These are phyloP conservation scores for Cercospora sp. DNA, from an alignment of 2,329 filamentous ascomycete genomes.

Conservation along the genomic window DNA sequence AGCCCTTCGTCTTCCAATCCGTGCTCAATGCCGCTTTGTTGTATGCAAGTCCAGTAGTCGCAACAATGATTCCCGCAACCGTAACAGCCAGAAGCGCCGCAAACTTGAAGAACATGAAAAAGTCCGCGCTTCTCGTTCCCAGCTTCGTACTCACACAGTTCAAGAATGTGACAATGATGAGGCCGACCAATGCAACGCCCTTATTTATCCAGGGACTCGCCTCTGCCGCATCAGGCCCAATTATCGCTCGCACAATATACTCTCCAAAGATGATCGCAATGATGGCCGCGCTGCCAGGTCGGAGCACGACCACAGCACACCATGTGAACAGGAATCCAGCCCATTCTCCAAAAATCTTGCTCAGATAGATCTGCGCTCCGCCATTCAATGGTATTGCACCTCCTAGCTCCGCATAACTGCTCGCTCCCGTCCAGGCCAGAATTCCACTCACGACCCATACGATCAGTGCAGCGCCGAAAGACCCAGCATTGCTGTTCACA, in stretches of 20 bases:
- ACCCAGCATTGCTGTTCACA: conserved; percentile 88
- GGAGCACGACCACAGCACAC: conserved; percentile 90
- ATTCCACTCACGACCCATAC: conserved; percentile 91
- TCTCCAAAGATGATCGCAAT: conserved; percentile 98
- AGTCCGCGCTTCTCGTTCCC: conserved; percentile 81
- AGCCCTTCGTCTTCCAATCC: conserved; percentile 79
- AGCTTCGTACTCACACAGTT: conserved; percentile 91
- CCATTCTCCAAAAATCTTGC: conserved; percentile 94
- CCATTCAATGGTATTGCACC: conserved; percentile 95
- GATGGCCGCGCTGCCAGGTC: conserved; percentile 90
- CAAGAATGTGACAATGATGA: conserved; percentile 74
- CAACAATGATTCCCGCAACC: conserved; percentile 84
- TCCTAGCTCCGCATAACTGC: conserved; percentile 92
- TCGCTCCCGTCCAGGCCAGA: conserved; percentile 91
- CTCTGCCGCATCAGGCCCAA: conserved; percentile 80
- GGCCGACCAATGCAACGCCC: conserved; percentile 73
- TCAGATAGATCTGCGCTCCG: conserved; percentile 87
- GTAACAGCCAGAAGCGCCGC: conserved; percentile 84
- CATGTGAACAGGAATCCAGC: conserved; percentile 94
- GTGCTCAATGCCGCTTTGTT: conserved; percentile 61
- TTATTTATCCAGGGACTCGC: conserved; percentile 90
- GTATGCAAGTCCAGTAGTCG: conserved; percentile 77
- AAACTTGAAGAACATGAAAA: conserved; percentile 98
- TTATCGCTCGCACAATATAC: conserved; percentile 84
- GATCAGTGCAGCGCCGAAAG: conserved; percentile 84